Evolutionary conservation across 306 rosid species (phyloP).

Genomic region (Prunus dulcis): DNA sequence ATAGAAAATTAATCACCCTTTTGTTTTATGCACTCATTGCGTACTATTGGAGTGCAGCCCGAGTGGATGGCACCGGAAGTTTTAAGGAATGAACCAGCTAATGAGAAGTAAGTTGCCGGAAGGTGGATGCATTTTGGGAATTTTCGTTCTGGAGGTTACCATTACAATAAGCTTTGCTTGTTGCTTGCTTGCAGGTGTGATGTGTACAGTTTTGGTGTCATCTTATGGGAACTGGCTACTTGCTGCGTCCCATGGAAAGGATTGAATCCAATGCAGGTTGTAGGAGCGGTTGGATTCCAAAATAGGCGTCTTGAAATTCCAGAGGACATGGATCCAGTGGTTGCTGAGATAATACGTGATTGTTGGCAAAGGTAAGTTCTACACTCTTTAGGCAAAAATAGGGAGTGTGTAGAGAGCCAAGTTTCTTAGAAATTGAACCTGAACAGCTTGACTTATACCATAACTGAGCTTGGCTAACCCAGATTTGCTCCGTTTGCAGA

Average conservation of each 20-base stretch:
- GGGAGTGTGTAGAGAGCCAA: not conserved
- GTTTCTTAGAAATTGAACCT: not conserved
- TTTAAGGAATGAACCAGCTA: slow-evolving; percentile 88
- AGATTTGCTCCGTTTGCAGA: slow-evolving; percentile 50
- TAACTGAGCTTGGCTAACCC: slow-evolving; percentile 1
- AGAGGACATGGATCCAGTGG: slow-evolving; percentile 70
- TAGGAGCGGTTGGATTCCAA: slow-evolving; percentile 99
- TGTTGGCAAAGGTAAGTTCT: slow-evolving; percentile 90
- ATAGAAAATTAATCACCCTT: not conserved
- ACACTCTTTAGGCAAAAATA: not conserved
- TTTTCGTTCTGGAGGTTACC: slow-evolving; percentile 5
- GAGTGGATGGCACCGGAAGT: slow-evolving; percentile 99
- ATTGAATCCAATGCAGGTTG: slow-evolving; percentile 99
- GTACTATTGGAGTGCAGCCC: slow-evolving; percentile 60
- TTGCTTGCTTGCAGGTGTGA: slow-evolving; percentile 77
- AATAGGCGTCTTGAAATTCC: slow-evolving; percentile 94
- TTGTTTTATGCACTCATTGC: slow-evolving; percentile 5
- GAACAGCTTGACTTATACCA: not conserved
- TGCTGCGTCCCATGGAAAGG: slow-evolving; percentile 84
- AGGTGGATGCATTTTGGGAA: slow-evolving; percentile 11
- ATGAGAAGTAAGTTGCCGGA: slow-evolving; percentile 71
- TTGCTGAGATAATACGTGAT: slow-evolving; percentile 75
- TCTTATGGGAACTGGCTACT: slow-evolving; percentile 90
- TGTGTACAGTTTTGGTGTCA: slow-evolving; percentile 97
- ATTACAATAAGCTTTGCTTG: slow-evolving; percentile 18